Conservation (phyloP, 129 eudicot species). For the carrot (Daucus carota) region DNA sequence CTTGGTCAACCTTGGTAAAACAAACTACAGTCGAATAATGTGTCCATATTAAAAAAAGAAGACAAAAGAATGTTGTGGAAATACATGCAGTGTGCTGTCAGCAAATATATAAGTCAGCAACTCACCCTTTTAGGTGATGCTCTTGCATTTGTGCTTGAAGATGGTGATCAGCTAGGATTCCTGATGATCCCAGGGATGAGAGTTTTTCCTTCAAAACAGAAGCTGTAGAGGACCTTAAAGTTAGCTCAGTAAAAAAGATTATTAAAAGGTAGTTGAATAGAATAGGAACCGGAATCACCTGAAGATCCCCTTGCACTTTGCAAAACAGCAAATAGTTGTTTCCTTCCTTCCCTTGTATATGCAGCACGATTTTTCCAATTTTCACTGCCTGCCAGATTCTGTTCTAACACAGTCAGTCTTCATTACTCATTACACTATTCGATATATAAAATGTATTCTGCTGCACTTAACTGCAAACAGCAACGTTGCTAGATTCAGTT, state of each 20-base stretch:
- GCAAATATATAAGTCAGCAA: background rate
- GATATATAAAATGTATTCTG: conserved; percentile 6
- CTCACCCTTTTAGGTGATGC: conserved; percentile 93
- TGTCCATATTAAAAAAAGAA: background rate
- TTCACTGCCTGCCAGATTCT: conserved; percentile 81
- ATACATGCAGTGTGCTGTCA: background rate
- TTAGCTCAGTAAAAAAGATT: conserved; percentile 13
- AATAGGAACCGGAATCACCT: conserved; percentile 39
- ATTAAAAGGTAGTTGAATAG: background rate
- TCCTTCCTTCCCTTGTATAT: conserved; percentile 89
- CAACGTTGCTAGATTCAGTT: conserved; percentile 68
- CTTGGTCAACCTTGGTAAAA: background rate
- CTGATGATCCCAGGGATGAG: conserved; percentile 91
- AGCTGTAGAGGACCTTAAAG: conserved; percentile 41
- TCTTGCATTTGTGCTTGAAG: conserved; percentile 97
- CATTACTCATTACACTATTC: conserved; percentile 10
- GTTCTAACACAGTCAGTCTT: conserved; percentile 24
- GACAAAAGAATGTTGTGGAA: background rate
- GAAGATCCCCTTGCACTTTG: conserved; percentile 99
- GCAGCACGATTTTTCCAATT: conserved; percentile 76
- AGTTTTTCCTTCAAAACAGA: conserved; percentile 97
- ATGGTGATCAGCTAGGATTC: conserved; percentile 95
- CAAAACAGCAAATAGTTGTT: conserved; percentile 89
- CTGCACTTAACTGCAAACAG: conserved; percentile 76
- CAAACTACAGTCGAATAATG: background rate